These are phyloP conservation scores for Beauveria caledonica DNA, from an alignment of 2,329 filamentous ascomycete species.

Conservation along the genomic window DNA sequence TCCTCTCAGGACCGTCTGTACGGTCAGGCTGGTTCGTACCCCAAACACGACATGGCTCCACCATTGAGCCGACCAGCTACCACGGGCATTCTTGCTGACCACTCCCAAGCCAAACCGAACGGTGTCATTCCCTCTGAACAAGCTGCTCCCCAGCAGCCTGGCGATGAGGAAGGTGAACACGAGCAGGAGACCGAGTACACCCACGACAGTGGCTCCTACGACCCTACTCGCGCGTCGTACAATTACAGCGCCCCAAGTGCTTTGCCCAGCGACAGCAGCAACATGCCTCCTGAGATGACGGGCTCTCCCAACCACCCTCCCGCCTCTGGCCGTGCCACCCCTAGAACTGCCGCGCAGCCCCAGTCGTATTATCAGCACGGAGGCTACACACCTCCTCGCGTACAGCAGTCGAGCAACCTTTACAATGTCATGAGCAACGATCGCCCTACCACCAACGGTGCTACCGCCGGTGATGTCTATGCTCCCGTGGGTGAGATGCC, in stretches of 20 bases:
- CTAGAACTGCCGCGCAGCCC: conserved; percentile 64
- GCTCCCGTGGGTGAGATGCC: conserved; percentile 54
- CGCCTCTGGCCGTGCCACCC: conserved; percentile 75
- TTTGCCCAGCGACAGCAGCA: conserved; percentile 58
- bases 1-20: conserved; percentile 58
- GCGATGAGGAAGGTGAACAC: conserved; percentile 62
- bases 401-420: conserved; percentile 64
- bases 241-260: conserved; percentile 66
- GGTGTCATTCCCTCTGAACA: conserved; percentile 52
- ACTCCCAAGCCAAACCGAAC: conserved; percentile 59
- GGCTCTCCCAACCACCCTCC: conserved; percentile 73
- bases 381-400: conserved; percentile 72
- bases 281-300: conserved; percentile 74
- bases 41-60: conserved; percentile 85
- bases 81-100: conserved; percentile 51
- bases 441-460: conserved; percentile 58
- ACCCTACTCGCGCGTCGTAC: conserved; percentile 64
- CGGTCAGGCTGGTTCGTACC: conserved; percentile 58
- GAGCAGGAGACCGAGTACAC: conserved; percentile 81
- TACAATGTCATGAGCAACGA: conserved; percentile 88
- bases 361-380: conserved; percentile 65
- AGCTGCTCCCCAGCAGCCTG: conserved; percentile 43
- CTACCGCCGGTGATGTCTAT: conserved; percentile 60
- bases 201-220: conserved; percentile 70
- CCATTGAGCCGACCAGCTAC: conserved; percentile 56